Evolutionary conservation across 192 early-diverging fungal species (phyloP).

Genomic region (Bifiguratus adelaidae): DNA sequence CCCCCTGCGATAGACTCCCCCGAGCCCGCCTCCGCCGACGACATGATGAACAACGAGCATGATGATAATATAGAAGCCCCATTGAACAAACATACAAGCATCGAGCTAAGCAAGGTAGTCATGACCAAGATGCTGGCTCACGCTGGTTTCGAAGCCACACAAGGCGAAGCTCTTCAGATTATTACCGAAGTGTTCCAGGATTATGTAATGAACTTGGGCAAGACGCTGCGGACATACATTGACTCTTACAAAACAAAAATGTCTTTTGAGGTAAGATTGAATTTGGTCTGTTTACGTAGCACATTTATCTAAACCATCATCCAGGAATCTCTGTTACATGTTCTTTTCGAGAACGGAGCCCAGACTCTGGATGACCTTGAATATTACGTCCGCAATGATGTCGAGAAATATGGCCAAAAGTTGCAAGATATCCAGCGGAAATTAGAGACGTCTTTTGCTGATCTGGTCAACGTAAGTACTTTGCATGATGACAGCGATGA

Average conservation of each 20-base stretch:
- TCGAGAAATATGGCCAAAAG: constrained; percentile 59
- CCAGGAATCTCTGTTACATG: constrained; percentile 72
- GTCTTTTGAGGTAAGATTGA: constrained; percentile 52
- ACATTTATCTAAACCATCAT: background rate
- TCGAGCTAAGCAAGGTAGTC: constrained; percentile 48
- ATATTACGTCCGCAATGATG: constrained; percentile 70
- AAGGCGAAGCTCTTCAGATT: constrained; percentile 48
- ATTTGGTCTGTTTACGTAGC: background rate
- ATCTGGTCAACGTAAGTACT: constrained; percentile 33
- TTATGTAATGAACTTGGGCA: constrained; percentile 76
- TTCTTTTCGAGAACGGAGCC: constrained; percentile 78
- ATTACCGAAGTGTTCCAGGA: constrained; percentile 72
- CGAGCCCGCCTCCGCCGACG: background rate
- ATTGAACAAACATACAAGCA: constrained; percentile 43
- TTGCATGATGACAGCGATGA: background rate
- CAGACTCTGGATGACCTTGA: constrained; percentile 55
- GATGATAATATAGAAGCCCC: constrained; percentile 30
- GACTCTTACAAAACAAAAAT: constrained; percentile 67
- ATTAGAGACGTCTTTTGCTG: constrained; percentile 62
- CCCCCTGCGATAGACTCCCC: background rate
- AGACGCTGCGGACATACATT: constrained; percentile 62
- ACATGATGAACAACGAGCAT: constrained; percentile 10
- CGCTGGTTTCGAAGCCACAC: constrained; percentile 79
- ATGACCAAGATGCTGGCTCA: constrained; percentile 67
- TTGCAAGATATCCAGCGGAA: constrained; percentile 68